phyloP scores from a whole-genome alignment of 306 rosid species.

The Oemleria cerasiformis region DNA sequence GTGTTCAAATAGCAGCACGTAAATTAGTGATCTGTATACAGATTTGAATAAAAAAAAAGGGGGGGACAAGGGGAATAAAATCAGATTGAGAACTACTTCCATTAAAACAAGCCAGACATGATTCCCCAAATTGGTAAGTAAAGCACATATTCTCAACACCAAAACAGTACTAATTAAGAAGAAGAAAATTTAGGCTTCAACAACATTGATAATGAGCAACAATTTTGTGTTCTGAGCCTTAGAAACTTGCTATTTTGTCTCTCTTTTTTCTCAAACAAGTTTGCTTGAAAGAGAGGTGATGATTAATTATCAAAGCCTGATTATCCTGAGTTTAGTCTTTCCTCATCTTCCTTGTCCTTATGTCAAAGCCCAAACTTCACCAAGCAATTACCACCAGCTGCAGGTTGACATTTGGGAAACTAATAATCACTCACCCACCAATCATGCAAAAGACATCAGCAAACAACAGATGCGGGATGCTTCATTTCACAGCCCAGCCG shows the following conservation, averaged over 20 bases:
- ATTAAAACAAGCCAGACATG: conserved; percentile 26
- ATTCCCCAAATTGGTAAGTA: conserved; percentile 36
- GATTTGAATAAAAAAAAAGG: background rate
- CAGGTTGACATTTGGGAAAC: background rate
- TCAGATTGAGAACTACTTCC: conserved; percentile 20
- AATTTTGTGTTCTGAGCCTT: background rate
- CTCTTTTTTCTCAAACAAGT: background rate
- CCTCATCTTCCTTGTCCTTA: background rate
- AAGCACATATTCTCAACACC: conserved; percentile 46
- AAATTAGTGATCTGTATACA: no score
- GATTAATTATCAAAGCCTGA: conserved; percentile 23
- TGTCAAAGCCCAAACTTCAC: conserved; percentile 12
- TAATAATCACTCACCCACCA: background rate
- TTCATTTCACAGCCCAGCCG: conserved; percentile 17
- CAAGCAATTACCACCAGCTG: conserved; percentile 9
- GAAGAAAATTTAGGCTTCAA: background rate
- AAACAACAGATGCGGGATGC: conserved; percentile 13
- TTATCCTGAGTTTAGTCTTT: conserved; percentile 20
- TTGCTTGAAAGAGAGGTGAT: conserved; percentile 7
- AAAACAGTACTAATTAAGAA: conserved; percentile 3
- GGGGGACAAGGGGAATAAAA: conserved; percentile 27
- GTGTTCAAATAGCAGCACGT: no score
- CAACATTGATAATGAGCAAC: conserved; percentile 2
- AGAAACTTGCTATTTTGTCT: background rate
- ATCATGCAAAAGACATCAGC: background rate